phyloP scores from a whole-genome alignment of 805 yeast genomes.

The Kuraishia ogatae region DNA sequence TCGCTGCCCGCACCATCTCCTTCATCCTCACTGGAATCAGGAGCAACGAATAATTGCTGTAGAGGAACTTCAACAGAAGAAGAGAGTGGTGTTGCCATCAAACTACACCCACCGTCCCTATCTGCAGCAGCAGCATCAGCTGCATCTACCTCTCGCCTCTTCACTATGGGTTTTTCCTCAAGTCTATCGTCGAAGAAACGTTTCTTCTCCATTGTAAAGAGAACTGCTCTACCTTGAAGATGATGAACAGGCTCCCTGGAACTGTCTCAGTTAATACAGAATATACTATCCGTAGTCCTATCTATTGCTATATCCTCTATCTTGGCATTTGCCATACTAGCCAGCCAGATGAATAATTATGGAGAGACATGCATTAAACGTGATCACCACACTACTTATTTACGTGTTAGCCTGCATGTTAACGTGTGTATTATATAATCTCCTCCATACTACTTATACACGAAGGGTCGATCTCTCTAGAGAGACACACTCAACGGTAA shows the following conservation, averaged over 20 bases:
- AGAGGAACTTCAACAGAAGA: not conserved
- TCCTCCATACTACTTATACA: too few relatives aligned
- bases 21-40: not conserved
- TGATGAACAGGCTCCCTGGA: too few relatives aligned
- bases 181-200: constrained; percentile 9
- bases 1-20: not conserved
- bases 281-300: not conserved
- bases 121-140: too few relatives aligned
- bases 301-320: not conserved
- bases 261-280: not conserved
- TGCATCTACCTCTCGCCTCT: not conserved
- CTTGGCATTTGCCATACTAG: not conserved
- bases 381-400: not conserved
- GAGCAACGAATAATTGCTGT: not conserved
- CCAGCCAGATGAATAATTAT: not conserved
- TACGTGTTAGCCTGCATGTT: not conserved
- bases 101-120: not conserved
- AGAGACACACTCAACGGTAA: too few relatives aligned
- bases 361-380: not conserved
- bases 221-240: too few relatives aligned
- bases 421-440: not conserved
- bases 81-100: not conserved
- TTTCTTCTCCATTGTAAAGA: constrained; percentile 5
- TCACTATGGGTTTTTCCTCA: not conserved
- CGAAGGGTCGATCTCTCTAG: too few relatives aligned